Evolutionary conservation across 164 flowering plant species (phyloP).

Genomic region (Litsea cubeba): DNA sequence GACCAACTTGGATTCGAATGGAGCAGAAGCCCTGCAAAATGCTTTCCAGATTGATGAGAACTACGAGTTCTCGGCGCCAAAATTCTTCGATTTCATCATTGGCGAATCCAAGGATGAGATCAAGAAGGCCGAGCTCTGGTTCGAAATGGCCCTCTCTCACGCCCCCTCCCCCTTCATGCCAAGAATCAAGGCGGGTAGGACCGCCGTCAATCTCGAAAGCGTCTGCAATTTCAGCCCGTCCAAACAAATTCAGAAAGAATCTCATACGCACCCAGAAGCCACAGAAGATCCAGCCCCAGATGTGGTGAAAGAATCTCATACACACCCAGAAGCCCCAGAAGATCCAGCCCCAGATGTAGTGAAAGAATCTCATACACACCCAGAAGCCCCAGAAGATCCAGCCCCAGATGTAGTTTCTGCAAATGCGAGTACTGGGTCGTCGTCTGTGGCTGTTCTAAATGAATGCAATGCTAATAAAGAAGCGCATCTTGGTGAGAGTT

Average conservation of each 20-base stretch:
- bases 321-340: not conserved
- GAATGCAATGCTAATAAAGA: not conserved
- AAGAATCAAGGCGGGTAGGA: slow-evolving; percentile 58
- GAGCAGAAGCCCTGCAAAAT: not conserved
- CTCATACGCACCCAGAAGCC: not conserved
- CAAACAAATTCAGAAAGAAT: slow-evolving; percentile 43
- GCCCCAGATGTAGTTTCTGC: not conserved
- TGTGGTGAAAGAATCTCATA: slow-evolving; percentile 26
- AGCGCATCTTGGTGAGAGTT: too few species aligned
- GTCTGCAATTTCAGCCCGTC: slow-evolving; percentile 69
- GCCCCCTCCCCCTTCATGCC: slow-evolving; percentile 93
- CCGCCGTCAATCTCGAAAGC: slow-evolving; percentile 41
- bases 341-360: too few species aligned
- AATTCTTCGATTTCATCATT: slow-evolving; percentile 59
- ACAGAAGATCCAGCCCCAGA: not conserved
- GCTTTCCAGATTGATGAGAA: slow-evolving; percentile 45
- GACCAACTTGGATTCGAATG: not conserved
- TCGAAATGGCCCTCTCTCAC: slow-evolving; percentile 50
- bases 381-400: not conserved
- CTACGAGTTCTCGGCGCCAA: slow-evolving; percentile 85
- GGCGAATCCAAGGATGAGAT: slow-evolving; percentile 65
- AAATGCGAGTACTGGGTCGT: not conserved
- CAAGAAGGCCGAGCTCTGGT: slow-evolving; percentile 74
- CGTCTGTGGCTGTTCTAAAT: not conserved
- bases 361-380: slow-evolving; percentile 30